These are phyloP conservation scores for Ophiostoma sp. DNA, from an alignment of 2,329 filamentous ascomycete genomes.

Conservation along the genomic window DNA sequence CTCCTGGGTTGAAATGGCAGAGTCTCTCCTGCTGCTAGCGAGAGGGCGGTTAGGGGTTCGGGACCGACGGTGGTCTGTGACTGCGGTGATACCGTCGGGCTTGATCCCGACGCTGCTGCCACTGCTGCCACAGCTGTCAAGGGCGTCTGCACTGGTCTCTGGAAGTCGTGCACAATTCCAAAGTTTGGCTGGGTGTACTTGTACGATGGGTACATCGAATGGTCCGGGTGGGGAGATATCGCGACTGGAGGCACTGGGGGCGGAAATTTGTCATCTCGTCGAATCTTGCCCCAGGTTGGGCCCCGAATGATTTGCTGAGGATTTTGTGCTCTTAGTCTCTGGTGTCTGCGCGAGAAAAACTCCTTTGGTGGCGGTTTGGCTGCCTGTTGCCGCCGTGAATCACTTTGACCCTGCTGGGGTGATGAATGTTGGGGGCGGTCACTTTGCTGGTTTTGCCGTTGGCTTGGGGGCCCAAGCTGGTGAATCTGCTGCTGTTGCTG, in stretches of 20 bases:
- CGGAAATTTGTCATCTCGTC: neutral
- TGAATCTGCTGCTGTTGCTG: neutral
- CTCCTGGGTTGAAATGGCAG: neutral
- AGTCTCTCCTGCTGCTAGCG: neutral
- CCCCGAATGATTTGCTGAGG: neutral
- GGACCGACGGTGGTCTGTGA: neutral
- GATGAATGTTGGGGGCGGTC: neutral
- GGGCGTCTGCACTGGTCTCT: neutral
- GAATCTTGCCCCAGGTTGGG: slow-evolving; percentile 2
- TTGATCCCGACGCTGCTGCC: neutral
- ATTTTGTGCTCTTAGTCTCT: neutral
- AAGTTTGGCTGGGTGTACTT: slow-evolving; percentile 17
- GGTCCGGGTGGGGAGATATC: slow-evolving; percentile 24
- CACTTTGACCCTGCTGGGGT: neutral
- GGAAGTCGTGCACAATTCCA: neutral
- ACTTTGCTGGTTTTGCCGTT: neutral
- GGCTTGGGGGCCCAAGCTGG: neutral
- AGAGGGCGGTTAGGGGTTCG: neutral
- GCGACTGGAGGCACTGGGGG: slow-evolving; percentile 8
- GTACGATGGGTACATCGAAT: slow-evolving; percentile 24
- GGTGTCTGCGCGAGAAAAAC: neutral
- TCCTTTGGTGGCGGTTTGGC: neutral
- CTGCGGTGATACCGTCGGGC: neutral
- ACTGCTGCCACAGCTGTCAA: neutral
- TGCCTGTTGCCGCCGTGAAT: neutral